These are phyloP conservation scores for Fusarium sterilihyphosum DNA, from an alignment of 2,329 filamentous ascomycete genomes.

Conservation along the genomic window DNA sequence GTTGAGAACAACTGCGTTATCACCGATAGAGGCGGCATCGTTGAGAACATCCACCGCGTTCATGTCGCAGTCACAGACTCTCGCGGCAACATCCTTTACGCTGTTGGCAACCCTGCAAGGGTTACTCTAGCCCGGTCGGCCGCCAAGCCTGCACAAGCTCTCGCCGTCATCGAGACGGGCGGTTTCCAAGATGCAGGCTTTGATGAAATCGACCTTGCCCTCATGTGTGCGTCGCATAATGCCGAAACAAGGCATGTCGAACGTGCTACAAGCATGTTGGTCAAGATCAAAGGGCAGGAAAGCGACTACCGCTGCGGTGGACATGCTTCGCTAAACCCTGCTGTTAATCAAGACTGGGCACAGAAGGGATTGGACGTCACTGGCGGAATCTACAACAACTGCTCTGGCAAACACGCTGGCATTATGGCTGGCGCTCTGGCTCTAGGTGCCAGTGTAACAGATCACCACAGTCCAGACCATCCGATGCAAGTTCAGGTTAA, in stretches of 20 bases:
- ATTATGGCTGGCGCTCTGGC: neutral
- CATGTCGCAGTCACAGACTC: neutral
- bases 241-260: fast-evolving
- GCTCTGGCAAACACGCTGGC: neutral
- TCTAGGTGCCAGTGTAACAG: neutral
- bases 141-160: neutral
- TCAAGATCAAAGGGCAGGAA: neutral
- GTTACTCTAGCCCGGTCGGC: neutral
- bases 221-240: neutral
- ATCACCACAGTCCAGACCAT: neutral
- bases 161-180: neutral
- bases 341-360: neutral
- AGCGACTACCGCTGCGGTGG: neutral
- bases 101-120: neutral
- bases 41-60: neutral
- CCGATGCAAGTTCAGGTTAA: neutral
- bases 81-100: neutral
- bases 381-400: fast-evolving
- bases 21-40: neutral
- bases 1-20: neutral
- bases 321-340: neutral
- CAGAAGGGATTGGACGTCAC: neutral
- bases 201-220: neutral
- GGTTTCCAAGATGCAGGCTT: neutral
- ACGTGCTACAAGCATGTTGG: neutral